phyloP scores from a whole-genome alignment of 306 rosid species.

The Pterocarpus santalinus region DNA sequence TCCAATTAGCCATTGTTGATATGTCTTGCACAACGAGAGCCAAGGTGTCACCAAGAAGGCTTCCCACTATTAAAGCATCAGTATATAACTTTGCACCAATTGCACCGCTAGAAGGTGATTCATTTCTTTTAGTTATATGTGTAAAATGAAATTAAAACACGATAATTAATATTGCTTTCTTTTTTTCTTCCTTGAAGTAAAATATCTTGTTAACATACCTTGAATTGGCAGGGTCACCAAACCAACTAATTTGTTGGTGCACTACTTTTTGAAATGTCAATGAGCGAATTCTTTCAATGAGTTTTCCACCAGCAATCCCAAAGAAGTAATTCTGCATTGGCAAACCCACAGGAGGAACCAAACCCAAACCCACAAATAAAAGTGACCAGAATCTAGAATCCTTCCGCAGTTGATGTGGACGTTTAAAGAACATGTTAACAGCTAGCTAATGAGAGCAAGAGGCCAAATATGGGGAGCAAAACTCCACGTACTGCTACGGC shows the following conservation, averaged over 20 bases:
- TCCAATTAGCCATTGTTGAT: conserved; percentile 86
- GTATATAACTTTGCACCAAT: conserved; percentile 86
- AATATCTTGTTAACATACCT: conserved; percentile 54
- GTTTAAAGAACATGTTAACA: conserved; percentile 67
- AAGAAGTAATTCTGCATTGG: conserved; percentile 70
- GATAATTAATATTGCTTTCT: not conserved
- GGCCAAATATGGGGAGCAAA: conserved; percentile 74
- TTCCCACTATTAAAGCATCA: conserved; percentile 76
- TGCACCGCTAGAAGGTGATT: conserved; percentile 67
- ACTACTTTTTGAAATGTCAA: conserved; percentile 79
- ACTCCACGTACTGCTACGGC: conserved; percentile 73
- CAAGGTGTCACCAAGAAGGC: conserved; percentile 85
- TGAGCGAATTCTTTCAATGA: conserved; percentile 76
- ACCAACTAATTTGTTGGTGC: conserved; percentile 86
- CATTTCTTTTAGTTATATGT: conserved; percentile 23
- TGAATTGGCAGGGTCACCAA: conserved; percentile 90
- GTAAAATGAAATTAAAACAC: conserved; percentile 13
- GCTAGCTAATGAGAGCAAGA: conserved; percentile 75
- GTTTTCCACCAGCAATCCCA: conserved; percentile 86
- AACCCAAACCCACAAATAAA: conserved; percentile 69
- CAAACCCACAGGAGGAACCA: conserved; percentile 41
- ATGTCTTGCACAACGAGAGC: conserved; percentile 75
- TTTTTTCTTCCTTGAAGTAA: not conserved
- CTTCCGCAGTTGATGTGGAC: conserved; percentile 57
- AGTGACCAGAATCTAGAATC: conserved; percentile 76